Conservation (phyloP, 441 rosid species). For the Rhodomyrtus psidioides region DNA sequence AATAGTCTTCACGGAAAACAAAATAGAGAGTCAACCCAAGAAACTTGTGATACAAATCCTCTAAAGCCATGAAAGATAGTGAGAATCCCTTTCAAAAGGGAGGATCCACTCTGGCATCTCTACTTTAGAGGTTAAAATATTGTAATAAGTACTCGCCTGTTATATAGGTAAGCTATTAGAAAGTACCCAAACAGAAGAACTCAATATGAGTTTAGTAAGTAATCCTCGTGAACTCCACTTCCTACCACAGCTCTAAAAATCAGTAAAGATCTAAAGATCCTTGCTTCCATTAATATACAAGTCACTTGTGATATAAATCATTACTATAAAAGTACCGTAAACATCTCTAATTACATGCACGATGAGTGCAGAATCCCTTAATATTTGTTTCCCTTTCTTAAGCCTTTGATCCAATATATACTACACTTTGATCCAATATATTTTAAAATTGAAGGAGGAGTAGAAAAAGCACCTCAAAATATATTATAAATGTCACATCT, state of each 20-base stretch:
- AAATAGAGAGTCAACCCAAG: neutral
- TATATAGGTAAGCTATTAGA: neutral
- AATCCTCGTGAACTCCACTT: neutral
- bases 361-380: neutral
- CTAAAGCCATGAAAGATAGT: neutral
- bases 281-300: neutral
- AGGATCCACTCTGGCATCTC: neutral
- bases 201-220: neutral
- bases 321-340: no score
- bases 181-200: neutral
- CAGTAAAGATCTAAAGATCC: neutral
- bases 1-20: no score
- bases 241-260: neutral
- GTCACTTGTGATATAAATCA: neutral
- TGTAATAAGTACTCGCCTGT: accelerated
- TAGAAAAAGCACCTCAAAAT: no score
- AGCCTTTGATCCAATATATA: neutral
- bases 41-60: neutral
- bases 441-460: no score
- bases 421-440: neutral
- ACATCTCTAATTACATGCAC: neutral
- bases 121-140: neutral
- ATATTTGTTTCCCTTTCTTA: neutral
- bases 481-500: no score
- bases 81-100: neutral